phyloP scores from a whole-genome alignment of 2,329 filamentous ascomycete genomes.

The Alternaria rosae region DNA sequence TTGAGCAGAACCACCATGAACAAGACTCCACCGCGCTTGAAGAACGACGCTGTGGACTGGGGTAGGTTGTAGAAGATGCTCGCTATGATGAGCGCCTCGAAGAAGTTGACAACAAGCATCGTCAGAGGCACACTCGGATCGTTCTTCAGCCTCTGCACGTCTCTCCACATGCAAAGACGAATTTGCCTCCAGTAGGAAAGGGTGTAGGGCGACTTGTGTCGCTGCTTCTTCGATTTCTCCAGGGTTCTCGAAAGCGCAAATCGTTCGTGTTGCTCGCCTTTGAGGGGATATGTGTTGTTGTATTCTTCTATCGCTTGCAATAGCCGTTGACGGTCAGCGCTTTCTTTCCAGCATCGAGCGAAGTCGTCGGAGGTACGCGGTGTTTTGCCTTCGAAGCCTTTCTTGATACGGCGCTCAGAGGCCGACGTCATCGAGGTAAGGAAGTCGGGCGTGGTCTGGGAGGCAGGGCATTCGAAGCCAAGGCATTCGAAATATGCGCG shows the following conservation, averaged over 20 bases:
- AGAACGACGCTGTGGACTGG: slow-evolving; percentile 60
- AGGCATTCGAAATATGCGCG: slow-evolving; percentile 71
- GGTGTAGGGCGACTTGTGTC: slow-evolving; percentile 63
- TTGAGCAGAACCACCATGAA: slow-evolving; percentile 88
- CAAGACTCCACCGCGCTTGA: slow-evolving; percentile 65
- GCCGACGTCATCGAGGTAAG: slow-evolving; percentile 71
- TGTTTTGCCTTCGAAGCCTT: slow-evolving; percentile 51
- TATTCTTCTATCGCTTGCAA: slow-evolving; percentile 51
- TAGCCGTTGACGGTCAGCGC: slow-evolving; percentile 48
- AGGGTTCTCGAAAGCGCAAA: slow-evolving; percentile 45
- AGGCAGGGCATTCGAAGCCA: slow-evolving; percentile 62
- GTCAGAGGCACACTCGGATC: slow-evolving; percentile 65
- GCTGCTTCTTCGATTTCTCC: slow-evolving; percentile 59
- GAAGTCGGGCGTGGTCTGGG: slow-evolving; percentile 75
- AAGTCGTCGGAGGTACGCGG: slow-evolving; percentile 49
- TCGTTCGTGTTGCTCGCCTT: slow-evolving; percentile 52
- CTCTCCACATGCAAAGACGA: slow-evolving; percentile 8
- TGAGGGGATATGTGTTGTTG: slow-evolving; percentile 54
- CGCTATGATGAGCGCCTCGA: slow-evolving; percentile 76
- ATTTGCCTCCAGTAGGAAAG: slow-evolving; percentile 44
- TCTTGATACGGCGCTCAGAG: slow-evolving; percentile 36
- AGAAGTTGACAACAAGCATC: slow-evolving; percentile 70
- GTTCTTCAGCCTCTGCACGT: slow-evolving; percentile 15
- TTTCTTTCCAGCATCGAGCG: slow-evolving; percentile 61
- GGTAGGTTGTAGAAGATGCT: slow-evolving; percentile 77